Evolutionary conservation across 2,329 filamentous ascomycete genomes (phyloP).

Genomic region (Coniochaeta hoffmannii): DNA sequence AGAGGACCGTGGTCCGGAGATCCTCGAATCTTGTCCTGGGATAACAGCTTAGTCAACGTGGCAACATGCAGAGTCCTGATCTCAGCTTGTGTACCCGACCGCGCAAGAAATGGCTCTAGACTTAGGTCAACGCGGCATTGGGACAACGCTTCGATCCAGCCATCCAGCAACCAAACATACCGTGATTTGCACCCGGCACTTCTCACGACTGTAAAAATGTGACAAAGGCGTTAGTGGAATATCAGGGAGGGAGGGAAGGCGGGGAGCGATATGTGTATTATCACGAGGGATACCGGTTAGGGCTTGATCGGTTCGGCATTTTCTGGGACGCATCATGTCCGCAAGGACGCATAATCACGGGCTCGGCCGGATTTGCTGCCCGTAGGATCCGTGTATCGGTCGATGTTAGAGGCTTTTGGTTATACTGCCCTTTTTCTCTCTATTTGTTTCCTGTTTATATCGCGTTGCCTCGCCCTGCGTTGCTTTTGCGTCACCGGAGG

Average conservation of each 20-base stretch:
- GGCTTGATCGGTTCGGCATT: background rate
- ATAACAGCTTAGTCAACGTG: too few species aligned
- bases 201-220: background rate
- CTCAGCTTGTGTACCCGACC: too few species aligned
- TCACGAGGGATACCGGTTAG: background rate
- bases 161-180: background rate
- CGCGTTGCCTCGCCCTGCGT: background rate
- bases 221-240: background rate
- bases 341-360: too few species aligned
- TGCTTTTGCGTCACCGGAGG: background rate
- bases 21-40: too few species aligned
- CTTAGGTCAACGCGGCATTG: background rate
- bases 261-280: background rate
- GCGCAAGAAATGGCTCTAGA: too few species aligned
- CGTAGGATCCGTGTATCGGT: background rate
- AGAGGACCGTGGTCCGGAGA: too few species aligned
- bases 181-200: background rate
- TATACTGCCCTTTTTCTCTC: background rate
- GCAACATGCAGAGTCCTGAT: too few species aligned
- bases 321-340: background rate
- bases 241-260: background rate
- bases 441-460: background rate
- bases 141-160: background rate
- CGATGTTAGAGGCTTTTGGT: background rate
- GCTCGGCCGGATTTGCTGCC: background rate